Percentiles rank a stretch among this genome's conserved stretches.
phyloP scores from a whole-genome alignment of 2,329 filamentous ascomycete species.

The Ophiocordyceps robertsii region DNA sequence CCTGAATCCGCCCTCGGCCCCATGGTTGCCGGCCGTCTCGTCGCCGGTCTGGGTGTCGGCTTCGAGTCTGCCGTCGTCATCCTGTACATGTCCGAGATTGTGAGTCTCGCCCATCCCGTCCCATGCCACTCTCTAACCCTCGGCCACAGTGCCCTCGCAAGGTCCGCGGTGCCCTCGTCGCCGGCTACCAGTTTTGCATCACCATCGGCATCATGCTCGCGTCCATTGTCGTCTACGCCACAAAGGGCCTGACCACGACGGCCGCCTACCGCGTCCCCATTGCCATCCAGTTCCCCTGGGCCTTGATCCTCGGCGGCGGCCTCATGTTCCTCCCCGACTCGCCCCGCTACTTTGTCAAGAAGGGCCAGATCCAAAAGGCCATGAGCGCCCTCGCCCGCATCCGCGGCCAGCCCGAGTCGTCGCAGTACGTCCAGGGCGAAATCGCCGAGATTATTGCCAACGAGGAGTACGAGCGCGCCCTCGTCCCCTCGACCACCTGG shows the following conservation, averaged over 20 bases:
- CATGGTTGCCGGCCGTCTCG: slow-evolving; percentile 59
- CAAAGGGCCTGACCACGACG: slow-evolving; percentile 45
- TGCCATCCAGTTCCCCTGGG: slow-evolving; percentile 68
- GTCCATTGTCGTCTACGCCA: slow-evolving; percentile 60
- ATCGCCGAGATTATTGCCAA: slow-evolving; percentile 80
- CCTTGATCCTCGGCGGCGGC: slow-evolving; percentile 57
- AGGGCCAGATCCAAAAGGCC: slow-evolving; percentile 53
- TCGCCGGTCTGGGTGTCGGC: slow-evolving; percentile 67
- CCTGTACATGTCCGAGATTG: slow-evolving; percentile 78
- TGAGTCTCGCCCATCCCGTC: slow-evolving; percentile 22
- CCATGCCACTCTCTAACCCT: neutral
- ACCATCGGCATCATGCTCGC: slow-evolving; percentile 68
- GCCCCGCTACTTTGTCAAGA: slow-evolving; percentile 75
- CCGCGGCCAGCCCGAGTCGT: slow-evolving; percentile 60
- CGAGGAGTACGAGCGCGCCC: slow-evolving; percentile 66
- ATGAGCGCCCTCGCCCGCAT: slow-evolving; percentile 49
- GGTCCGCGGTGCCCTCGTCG: slow-evolving; percentile 65
- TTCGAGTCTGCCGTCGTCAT: slow-evolving; percentile 72
- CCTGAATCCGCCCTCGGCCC: slow-evolving; percentile 36
- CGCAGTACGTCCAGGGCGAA: slow-evolving; percentile 64
- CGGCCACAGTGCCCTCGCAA: slow-evolving; percentile 44
- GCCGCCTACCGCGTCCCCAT: slow-evolving; percentile 72
- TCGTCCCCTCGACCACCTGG: slow-evolving; percentile 53
- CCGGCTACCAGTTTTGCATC: slow-evolving; percentile 73
- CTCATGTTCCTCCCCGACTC: slow-evolving; percentile 72